A percentile compares a stretch with the other conserved stretches of the same genome.
Evolutionary conservation across 2,329 filamentous ascomycete species (phyloP).

Genomic region (Aspergillus sp.): DNA sequence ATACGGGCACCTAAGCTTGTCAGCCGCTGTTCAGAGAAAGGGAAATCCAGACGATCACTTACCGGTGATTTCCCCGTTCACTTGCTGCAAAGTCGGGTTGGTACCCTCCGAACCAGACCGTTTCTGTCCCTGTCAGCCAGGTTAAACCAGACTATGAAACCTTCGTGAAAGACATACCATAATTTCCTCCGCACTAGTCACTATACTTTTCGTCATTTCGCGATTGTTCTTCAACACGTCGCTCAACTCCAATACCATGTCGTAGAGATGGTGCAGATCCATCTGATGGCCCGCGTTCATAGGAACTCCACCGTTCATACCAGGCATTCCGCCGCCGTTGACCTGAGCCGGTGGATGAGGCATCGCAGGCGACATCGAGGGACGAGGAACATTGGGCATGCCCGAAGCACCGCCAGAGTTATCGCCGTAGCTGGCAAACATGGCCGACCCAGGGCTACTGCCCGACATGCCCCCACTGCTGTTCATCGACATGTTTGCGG

Average conservation of each 20-base stretch:
- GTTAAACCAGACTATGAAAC: neutral
- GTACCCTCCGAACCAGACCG: conserved; percentile 45
- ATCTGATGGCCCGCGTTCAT: conserved; percentile 54
- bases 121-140: conserved; percentile 33
- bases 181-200: conserved; percentile 52
- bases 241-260: conserved; percentile 53
- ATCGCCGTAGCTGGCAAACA: conserved; percentile 38
- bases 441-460: conserved; percentile 29
- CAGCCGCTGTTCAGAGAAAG: neutral
- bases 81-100: conserved; percentile 43
- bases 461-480: conserved; percentile 31
- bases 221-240: conserved; percentile 52
- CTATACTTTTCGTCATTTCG: conserved; percentile 52
- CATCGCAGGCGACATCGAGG: conserved; percentile 36
- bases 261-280: conserved; percentile 53
- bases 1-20: conserved; percentile 45
- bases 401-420: conserved; percentile 33
- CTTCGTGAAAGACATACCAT: conserved; percentile 39
- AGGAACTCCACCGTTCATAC: conserved; percentile 41
- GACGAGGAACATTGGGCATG: conserved; percentile 36
- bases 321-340: conserved; percentile 40
- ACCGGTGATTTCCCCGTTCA: conserved; percentile 48
- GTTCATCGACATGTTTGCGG: conserved; percentile 40
- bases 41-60: conserved; percentile 11
- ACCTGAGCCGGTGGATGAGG: conserved; percentile 34